Percentiles rank a stretch among this genome's conserved stretches.
phyloP scores from a whole-genome alignment of 1,284 basidiomycete genomes.

The Ceraceosorus guamensis region DNA sequence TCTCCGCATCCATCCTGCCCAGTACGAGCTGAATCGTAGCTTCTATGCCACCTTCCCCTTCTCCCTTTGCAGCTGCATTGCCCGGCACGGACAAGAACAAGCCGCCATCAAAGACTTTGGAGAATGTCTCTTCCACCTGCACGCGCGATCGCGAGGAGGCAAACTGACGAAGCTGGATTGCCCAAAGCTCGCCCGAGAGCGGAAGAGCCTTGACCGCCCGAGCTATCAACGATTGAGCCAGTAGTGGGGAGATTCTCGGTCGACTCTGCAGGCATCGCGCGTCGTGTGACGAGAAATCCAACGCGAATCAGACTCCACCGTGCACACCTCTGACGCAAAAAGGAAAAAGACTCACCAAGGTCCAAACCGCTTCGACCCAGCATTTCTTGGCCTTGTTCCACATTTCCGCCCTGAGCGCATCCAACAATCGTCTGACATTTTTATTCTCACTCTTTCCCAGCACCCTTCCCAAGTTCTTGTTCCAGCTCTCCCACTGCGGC shows the following conservation, averaged over 20 bases:
- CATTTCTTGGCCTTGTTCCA: not conserved
- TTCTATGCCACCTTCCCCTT: conserved; percentile 15
- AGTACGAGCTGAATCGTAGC: conserved; percentile 27
- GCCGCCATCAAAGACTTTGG: conserved; percentile 14
- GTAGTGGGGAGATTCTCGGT: conserved; percentile 17
- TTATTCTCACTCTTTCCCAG: too few relatives aligned
- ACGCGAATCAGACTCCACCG: too few relatives aligned
- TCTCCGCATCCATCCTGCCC: conserved; percentile 38
- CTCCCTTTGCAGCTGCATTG: too few relatives aligned
- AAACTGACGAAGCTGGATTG: conserved; percentile 25
- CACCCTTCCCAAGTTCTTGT: too few relatives aligned
- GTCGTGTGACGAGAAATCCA: too few relatives aligned
- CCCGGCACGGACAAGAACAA: conserved; percentile 13
- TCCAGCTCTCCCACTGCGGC: too few relatives aligned
- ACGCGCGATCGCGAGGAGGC: conserved; percentile 23
- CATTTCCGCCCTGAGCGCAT: not conserved
- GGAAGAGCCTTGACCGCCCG: conserved; percentile 27
- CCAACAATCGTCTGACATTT: too few relatives aligned
- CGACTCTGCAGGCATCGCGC: not conserved
- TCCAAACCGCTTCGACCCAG: not conserved
- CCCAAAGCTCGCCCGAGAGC: conserved; percentile 19
- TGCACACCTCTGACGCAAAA: too few relatives aligned
- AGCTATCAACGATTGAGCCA: conserved; percentile 20
- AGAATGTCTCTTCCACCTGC: conserved; percentile 31
- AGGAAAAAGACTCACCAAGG: not conserved